Evolutionary conservation across 495 filamentous ascomycete species (phyloP).

Genomic region (Neurospora sp.): DNA sequence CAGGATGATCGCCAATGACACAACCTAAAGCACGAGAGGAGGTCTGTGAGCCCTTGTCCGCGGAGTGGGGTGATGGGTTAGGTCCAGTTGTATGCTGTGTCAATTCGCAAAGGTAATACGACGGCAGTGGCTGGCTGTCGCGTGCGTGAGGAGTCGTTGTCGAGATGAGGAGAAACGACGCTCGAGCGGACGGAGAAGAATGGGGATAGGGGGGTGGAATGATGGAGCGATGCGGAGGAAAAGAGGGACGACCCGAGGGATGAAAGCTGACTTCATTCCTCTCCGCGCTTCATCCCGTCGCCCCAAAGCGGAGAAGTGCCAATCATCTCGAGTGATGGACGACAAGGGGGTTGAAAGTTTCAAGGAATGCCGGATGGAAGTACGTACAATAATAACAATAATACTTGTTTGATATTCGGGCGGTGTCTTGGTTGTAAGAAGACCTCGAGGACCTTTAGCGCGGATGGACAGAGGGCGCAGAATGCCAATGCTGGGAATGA

Average conservation of each 20-base stretch:
- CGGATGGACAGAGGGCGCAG: not conserved
- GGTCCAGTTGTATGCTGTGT: not conserved
- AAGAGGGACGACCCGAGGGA: not conserved
- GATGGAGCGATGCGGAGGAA: not conserved
- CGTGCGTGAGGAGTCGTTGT: not conserved
- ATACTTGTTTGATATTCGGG: not conserved
- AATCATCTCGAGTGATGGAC: not conserved
- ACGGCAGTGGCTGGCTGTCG: not conserved
- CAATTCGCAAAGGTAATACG: not conserved
- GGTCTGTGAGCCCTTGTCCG: constrained; percentile 3
- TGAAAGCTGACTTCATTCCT: not conserved
- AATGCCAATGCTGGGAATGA: constrained; percentile 16
- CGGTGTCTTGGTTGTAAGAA: not conserved
- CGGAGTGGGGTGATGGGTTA: not conserved
- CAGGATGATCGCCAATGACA: constrained; percentile 12
- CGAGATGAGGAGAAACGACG: not conserved
- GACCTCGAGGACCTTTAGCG: not conserved
- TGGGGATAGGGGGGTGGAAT: not conserved
- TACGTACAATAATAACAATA: not conserved
- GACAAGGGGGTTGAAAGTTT: not conserved
- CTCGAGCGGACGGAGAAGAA: not conserved
- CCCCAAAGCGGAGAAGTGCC: not conserved
- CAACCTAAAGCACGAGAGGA: constrained; percentile 11
- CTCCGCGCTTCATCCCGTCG: not conserved
- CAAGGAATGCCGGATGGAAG: not conserved